A percentile compares a stretch with the other conserved stretches of the same genome.
Conservation (phyloP, 2,329 filamentous ascomycete genomes). For the Graphium sp. region DNA sequence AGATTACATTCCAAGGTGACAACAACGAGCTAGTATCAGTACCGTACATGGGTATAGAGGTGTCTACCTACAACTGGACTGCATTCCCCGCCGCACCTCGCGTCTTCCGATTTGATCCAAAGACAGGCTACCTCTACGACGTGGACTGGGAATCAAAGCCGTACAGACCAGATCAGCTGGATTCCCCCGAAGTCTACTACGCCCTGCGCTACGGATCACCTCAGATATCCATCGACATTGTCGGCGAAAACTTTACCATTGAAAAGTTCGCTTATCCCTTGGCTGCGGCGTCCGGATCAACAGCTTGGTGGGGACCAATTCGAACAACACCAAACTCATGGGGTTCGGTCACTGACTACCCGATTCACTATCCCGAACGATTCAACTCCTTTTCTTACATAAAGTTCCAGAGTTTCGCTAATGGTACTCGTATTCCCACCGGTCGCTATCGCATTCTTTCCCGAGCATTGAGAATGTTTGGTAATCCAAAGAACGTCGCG, state of each 20-base stretch:
- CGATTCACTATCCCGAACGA: slow-evolving; percentile 6
- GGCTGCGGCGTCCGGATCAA: slow-evolving; percentile 3
- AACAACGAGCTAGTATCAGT: slow-evolving; percentile 7
- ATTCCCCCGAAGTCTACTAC: slow-evolving; percentile 8
- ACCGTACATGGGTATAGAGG: slow-evolving; percentile 9
- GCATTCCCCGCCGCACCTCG: slow-evolving; percentile 7
- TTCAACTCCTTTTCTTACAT: slow-evolving; percentile 5
- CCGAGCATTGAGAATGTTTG: slow-evolving; percentile 6
- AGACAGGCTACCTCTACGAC: slow-evolving; percentile 6
- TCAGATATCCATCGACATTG: slow-evolving; percentile 8
- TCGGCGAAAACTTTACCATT: slow-evolving; percentile 6
- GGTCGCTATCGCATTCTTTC: slow-evolving; percentile 6
- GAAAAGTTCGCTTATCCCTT: slow-evolving; percentile 7
- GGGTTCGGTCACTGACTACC: slow-evolving; percentile 1
- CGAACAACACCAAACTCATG: not conserved
- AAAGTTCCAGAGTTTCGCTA: slow-evolving; percentile 5
- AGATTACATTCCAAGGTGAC: slow-evolving; percentile 7
- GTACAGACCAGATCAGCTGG: slow-evolving; percentile 6
- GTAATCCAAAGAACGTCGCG: slow-evolving; percentile 3
- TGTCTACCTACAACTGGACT: slow-evolving; percentile 9
- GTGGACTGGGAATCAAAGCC: slow-evolving; percentile 6
- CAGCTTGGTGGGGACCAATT: slow-evolving; percentile 6
- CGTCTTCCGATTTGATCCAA: slow-evolving; percentile 6
- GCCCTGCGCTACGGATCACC: slow-evolving; percentile 8
- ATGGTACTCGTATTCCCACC: slow-evolving; percentile 5